A percentile compares a stretch with the other conserved stretches of the same genome.
These are phyloP conservation scores for Fusarium oligoseptatum DNA, from an alignment of 2,329 filamentous ascomycete genomes.

Conservation along the genomic window DNA sequence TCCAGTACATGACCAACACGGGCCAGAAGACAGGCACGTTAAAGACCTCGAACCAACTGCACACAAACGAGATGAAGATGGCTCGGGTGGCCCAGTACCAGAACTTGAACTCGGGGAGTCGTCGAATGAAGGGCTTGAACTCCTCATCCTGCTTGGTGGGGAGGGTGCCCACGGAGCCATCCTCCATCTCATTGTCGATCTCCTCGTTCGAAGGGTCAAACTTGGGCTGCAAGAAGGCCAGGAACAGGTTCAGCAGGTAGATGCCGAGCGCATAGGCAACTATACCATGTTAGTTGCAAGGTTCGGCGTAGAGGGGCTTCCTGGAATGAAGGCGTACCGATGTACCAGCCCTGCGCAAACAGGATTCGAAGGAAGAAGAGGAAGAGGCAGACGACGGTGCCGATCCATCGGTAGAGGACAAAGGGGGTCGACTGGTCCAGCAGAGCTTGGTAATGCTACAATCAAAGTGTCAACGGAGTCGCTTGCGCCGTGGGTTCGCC, in stretches of 20 bases:
- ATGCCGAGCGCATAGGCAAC: constrained; percentile 98
- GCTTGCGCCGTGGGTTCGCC: background rate
- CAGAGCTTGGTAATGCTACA: constrained; percentile 90
- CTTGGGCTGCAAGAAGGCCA: constrained; percentile 97
- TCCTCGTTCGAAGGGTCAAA: constrained; percentile 96
- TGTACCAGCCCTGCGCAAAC: constrained; percentile 97
- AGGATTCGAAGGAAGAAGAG: constrained; percentile 92
- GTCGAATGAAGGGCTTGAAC: constrained; percentile 96
- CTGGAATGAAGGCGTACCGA: constrained; percentile 70
- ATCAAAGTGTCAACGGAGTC: constrained; percentile 35
- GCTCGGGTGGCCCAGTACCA: constrained; percentile 97
- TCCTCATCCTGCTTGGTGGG: constrained; percentile 98
- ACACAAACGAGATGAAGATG: constrained; percentile 83
- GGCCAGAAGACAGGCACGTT: constrained; percentile 99
- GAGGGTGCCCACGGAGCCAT: constrained; percentile 83
- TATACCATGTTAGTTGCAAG: constrained; percentile 53
- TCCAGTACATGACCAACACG: constrained; percentile 97
- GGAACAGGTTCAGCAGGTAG: constrained; percentile 98
- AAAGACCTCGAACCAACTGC: constrained; percentile 94
- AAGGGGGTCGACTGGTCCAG: constrained; percentile 95
- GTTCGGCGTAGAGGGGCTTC: background rate
- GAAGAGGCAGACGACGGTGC: constrained; percentile 80
- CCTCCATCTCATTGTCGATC: constrained; percentile 95
- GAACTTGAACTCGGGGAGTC: constrained; percentile 99
- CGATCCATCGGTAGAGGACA: constrained; percentile 89